Conservation (phyloP, 441 rosid genomes). For the Aquilaria agallochum region DNA sequence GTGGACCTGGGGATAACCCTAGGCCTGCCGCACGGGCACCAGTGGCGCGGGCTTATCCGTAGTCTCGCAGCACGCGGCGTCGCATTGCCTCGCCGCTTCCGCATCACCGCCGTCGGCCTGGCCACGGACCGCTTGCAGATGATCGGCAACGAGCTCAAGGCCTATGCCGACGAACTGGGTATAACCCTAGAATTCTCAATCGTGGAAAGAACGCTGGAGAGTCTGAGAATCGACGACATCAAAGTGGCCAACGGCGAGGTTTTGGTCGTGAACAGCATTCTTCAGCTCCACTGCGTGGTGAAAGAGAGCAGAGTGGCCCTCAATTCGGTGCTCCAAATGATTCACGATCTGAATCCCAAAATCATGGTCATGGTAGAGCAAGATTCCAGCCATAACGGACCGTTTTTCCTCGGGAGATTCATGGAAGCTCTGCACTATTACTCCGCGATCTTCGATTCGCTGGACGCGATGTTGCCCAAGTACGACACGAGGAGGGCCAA, state of each 20-base stretch:
- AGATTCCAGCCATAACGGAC: conserved; percentile 64
- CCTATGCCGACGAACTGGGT: conserved; percentile 32
- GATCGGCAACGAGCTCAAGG: conserved; percentile 37
- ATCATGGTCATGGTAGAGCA: conserved; percentile 53
- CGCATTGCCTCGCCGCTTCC: conserved; percentile 32
- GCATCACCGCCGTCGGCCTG: conserved; percentile 50
- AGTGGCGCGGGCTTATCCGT: conserved; percentile 50
- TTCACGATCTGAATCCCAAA: conserved; percentile 49
- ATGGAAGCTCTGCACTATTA: conserved; percentile 70
- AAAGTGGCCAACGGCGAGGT: conserved; percentile 36
- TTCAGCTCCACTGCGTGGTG: conserved; percentile 64
- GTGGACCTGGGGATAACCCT: conserved; percentile 67
- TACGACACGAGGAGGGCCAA: conserved; percentile 61
- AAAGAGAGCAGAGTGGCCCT: conserved; percentile 65
- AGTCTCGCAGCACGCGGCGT: conserved; percentile 42
- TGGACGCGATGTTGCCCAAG: conserved; percentile 50
- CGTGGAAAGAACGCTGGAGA: conserved; percentile 48
- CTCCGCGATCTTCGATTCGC: background rate
- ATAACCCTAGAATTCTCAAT: conserved; percentile 37
- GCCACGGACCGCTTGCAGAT: conserved; percentile 22
- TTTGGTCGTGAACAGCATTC: conserved; percentile 51
- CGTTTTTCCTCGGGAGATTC: conserved; percentile 58
- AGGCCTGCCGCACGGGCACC: conserved; percentile 51
- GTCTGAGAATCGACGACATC: conserved; percentile 35
- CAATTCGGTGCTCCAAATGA: conserved; percentile 46